Evolutionary conservation across 495 filamentous ascomycete genomes (phyloP).

Genomic region (Physcia stellaris): DNA sequence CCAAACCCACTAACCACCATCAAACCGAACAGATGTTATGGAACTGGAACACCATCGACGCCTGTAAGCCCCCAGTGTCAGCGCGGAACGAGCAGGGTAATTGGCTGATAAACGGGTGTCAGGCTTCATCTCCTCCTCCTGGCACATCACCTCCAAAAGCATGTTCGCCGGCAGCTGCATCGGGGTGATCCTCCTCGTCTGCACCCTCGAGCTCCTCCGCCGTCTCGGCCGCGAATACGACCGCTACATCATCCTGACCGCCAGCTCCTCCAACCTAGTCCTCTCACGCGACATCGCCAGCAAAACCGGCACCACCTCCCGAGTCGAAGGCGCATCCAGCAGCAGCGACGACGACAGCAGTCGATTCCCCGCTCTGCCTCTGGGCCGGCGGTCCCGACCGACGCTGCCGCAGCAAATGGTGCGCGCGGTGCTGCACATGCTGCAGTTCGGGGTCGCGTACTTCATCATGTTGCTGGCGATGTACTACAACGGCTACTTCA

Average conservation of each 20-base stretch:
- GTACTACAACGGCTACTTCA: slow-evolving; percentile 51
- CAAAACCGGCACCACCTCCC: not conserved
- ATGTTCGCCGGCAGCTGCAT: slow-evolving; percentile 62
- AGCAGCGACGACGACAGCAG: not conserved
- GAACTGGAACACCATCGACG: slow-evolving; percentile 62
- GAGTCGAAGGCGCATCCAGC: slow-evolving; percentile 1
- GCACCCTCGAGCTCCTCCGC: slow-evolving; percentile 49
- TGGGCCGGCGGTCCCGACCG: not conserved
- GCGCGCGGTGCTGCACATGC: slow-evolving; percentile 48
- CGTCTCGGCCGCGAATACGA: slow-evolving; percentile 48
- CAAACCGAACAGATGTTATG: slow-evolving; percentile 71
- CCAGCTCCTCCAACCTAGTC: slow-evolving; percentile 9
- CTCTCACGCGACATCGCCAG: slow-evolving; percentile 7
- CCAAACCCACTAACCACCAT: too few relatives aligned
- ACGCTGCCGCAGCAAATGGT: slow-evolving; percentile 36
- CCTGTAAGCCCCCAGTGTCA: slow-evolving; percentile 29
- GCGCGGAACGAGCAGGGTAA: not conserved
- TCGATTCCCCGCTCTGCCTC: not conserved
- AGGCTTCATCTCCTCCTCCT: slow-evolving; percentile 50
- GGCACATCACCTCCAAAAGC: slow-evolving; percentile 46
- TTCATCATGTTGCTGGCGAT: slow-evolving; percentile 58
- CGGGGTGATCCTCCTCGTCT: slow-evolving; percentile 48
- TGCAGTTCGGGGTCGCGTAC: slow-evolving; percentile 58
- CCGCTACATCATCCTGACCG: slow-evolving; percentile 26
- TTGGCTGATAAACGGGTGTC: slow-evolving; percentile 6